Evolutionary conservation across 2,329 filamentous ascomycete genomes (phyloP).

Genomic region (Sphaerostilbella broomeana): DNA sequence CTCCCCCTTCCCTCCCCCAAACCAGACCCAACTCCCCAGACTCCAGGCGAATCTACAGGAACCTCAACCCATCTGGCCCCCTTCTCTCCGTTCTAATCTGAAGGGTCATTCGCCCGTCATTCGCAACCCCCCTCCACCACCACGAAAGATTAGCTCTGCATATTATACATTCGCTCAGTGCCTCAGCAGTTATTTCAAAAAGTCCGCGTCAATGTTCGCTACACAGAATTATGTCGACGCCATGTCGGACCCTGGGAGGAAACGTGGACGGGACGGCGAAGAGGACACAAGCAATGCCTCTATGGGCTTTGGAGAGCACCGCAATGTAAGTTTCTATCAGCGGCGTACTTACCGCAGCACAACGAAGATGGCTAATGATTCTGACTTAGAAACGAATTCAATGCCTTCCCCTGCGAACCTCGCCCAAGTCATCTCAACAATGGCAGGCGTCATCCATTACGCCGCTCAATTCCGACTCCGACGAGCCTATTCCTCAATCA

Average conservation of each 20-base stretch:
- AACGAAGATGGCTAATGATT: neutral
- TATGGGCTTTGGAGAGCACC: slow-evolving; percentile 43
- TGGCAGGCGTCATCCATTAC: slow-evolving; percentile 30
- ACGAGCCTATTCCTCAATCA: slow-evolving; percentile 28
- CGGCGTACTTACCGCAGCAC: slow-evolving; percentile 6
- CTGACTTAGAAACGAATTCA: slow-evolving; percentile 46
- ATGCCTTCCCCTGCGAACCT: slow-evolving; percentile 44
- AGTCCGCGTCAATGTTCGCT: slow-evolving; percentile 30
- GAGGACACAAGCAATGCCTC: slow-evolving; percentile 31
- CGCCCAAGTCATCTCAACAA: slow-evolving; percentile 30
- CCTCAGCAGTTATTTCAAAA: neutral
- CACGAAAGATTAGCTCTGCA: slow-evolving; percentile 6
- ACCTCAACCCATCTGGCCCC: too few species aligned
- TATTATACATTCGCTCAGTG: slow-evolving; percentile 5
- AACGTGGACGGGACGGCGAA: slow-evolving; percentile 42
- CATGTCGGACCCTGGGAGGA: slow-evolving; percentile 33
- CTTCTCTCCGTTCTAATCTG: too few species aligned
- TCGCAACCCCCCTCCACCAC: too few species aligned
- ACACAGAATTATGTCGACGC: slow-evolving; percentile 27
- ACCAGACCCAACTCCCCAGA: neutral
- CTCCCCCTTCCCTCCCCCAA: neutral
- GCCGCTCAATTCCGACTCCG: slow-evolving; percentile 34
- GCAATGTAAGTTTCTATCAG: slow-evolving; percentile 35
- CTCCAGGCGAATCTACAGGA: too few species aligned
- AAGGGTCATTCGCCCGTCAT: too few species aligned